Base-by-base conservation (phyloP, 805 yeast genomes). In the Nakazawaea pomicola region DNA sequence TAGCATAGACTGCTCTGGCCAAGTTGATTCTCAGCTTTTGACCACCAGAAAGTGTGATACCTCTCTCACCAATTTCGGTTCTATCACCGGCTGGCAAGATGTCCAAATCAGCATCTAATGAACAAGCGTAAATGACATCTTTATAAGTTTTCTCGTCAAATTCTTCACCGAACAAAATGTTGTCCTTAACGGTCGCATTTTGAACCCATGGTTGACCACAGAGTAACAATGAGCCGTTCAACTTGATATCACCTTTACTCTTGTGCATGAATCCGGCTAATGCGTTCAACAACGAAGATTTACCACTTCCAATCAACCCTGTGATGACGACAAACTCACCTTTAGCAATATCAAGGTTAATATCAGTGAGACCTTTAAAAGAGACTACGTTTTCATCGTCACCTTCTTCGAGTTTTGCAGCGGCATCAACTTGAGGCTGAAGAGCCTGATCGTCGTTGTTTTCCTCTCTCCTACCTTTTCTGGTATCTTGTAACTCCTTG, bases 221-320 rank as follows among this genome's bases (percentile, higher is more conserved):
- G 53, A 72, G 52, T 28, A 74, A 55, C n/a, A 70, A 49, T 0
- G 68, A 60, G 2, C 87, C 87, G 48, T 67, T 70, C 4, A 77
- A 58, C 38, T 61, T 58, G 2, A 79, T 62, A 0, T 49, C 38
- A 29, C 91, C 91, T 0, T 47, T 29, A 0, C 60, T 57, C 46
- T 70, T 68, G 17, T 65, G 61, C 82, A 83, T 81, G 20, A 71
- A 66, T 0, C 90, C 89, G 4, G 80, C 68, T 38, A 83, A 63
- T 0, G 89, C 84, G 47, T 68, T 70, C 33, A 83, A 62, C 18
- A 83, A 61, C 1, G 88, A 79, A 0, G 85, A 63, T 52, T 83
- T 83, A 36, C 93, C 93, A 2, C 83, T 68, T 4, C 93, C 93
- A 52, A 87, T 83, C 1, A 80, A 61, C 12, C 96, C 96, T 0